Evolutionary conservation across 257 asterid species (phyloP).

Genomic region (Jasminum sambac): DNA sequence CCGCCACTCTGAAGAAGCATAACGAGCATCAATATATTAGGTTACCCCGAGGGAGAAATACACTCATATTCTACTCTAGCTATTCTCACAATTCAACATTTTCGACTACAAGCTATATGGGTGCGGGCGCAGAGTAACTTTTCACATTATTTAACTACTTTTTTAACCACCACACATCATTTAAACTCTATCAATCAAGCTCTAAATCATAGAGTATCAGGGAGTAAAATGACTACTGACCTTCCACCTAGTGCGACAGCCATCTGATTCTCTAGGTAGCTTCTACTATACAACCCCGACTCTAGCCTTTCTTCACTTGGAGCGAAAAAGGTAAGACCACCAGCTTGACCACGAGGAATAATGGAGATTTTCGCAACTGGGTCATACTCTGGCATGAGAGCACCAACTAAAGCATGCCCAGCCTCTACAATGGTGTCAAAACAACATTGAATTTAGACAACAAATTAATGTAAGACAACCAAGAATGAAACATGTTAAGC

Average conservation of each 20-base stretch:
- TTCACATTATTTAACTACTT: too few species aligned
- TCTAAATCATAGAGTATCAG: not conserved
- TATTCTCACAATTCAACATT: not conserved
- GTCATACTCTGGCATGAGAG: constrained; percentile 97
- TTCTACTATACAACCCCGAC: constrained; percentile 92
- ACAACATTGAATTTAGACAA: not conserved
- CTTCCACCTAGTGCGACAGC: constrained; percentile 99
- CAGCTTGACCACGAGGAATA: constrained; percentile 99
- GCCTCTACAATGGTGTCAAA: constrained; percentile 60
- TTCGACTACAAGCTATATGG: too few species aligned
- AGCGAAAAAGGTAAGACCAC: constrained; percentile 97
- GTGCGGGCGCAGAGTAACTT: too few species aligned
- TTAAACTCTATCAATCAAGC: too few species aligned
- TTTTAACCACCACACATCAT: too few species aligned
- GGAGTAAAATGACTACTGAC: constrained; percentile 35
- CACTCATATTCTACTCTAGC: not conserved
- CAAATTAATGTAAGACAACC: not conserved
- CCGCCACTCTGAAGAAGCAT: constrained; percentile 65
- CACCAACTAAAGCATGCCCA: constrained; percentile 99
- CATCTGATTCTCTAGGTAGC: constrained; percentile 98
- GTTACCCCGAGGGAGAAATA: not conserved
- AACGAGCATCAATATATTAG: not conserved
- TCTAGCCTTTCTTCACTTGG: constrained; percentile 99
- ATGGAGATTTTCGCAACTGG: constrained; percentile 98
- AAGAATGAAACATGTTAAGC: not conserved